Evolutionary conservation across 441 rosid genomes (phyloP).

Genomic region (Syzygium malaccense): DNA sequence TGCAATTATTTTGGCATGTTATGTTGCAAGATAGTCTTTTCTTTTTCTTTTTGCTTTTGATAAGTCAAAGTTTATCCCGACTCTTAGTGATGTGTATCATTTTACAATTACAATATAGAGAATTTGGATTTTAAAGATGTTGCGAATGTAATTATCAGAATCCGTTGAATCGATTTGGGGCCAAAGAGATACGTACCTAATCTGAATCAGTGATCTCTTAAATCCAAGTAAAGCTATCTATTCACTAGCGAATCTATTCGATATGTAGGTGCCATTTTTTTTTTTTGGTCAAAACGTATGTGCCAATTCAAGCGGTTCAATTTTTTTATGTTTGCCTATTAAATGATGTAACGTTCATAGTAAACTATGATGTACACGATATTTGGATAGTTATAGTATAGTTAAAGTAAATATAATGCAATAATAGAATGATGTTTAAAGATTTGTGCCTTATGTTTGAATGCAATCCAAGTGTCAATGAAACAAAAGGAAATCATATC

Average conservation of each 20-base stretch:
- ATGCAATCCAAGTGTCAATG: not conserved
- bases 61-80: not conserved
- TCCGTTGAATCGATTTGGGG: not conserved
- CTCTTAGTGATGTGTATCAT: not conserved
- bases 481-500: not conserved
- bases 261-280: not conserved
- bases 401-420: not conserved
- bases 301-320: not conserved
- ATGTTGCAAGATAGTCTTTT: not conserved
- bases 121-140: not conserved
- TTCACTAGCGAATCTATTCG: not conserved
- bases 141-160: not conserved
- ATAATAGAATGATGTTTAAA: not conserved
- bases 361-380: not conserved
- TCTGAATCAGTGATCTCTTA: not conserved
- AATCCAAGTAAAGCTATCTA: not conserved
- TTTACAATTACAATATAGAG: not conserved
- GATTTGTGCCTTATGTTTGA: not conserved
- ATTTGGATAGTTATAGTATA: not conserved
- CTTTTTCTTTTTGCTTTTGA: not conserved
- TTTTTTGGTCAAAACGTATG: not conserved
- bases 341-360: not conserved
- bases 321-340: not conserved
- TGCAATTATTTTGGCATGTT: not conserved
- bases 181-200: not conserved